These are phyloP conservation scores for Protostelium mycophagum DNA, from an alignment of 78 protist species.

Conservation along the genomic window DNA sequence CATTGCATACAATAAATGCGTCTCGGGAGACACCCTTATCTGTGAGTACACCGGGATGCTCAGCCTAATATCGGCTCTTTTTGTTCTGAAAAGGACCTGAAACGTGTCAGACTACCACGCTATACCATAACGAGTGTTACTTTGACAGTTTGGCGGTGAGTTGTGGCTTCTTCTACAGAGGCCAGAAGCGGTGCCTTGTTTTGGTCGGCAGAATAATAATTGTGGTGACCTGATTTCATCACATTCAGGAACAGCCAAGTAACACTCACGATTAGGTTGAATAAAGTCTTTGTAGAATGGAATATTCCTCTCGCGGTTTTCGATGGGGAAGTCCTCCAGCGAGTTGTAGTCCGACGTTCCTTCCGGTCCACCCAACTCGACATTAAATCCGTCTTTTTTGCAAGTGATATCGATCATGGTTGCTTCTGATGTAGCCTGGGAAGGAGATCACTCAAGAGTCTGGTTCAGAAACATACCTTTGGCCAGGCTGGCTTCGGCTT, in stretches of 20 bases:
- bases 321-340: background rate
- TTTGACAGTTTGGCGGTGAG: background rate
- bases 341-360: background rate
- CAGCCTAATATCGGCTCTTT: background rate
- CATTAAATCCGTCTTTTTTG: background rate
- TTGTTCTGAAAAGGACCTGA: background rate
- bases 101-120: background rate
- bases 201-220: background rate
- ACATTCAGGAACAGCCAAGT: background rate
- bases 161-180: background rate
- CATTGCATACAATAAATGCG: background rate
- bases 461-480: background rate
- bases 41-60: background rate
- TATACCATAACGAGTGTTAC: too few species aligned
- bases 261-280: background rate
- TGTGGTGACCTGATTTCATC: background rate
- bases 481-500: background rate
- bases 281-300: background rate
- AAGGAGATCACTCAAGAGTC: too few species aligned
- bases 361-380: background rate
- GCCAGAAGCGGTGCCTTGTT: background rate
- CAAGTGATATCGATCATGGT: background rate
- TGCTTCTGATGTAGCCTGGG: background rate
- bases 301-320: background rate
- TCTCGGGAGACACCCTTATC: background rate